Evolutionary conservation across 441 rosid genomes (phyloP).

Genomic region (Adansonia grandidieri): DNA sequence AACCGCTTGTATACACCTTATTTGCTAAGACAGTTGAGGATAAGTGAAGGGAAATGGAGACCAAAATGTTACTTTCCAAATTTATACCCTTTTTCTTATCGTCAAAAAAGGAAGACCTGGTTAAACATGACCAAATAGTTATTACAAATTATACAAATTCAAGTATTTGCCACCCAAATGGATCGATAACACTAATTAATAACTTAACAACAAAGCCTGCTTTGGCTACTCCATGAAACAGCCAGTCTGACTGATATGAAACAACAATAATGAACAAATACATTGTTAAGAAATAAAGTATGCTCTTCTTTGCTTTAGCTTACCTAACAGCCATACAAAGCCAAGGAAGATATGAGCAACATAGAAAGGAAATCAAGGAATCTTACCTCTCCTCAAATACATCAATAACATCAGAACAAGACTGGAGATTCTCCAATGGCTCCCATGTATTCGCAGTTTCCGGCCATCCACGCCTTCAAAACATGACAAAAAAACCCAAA

Average conservation of each 20-base stretch:
- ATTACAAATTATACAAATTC: not conserved
- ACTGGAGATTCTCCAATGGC: constrained; percentile 88
- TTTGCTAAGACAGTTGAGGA: not conserved
- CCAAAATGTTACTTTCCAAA: not conserved
- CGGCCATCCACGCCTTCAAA: constrained; percentile 96
- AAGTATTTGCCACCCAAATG: not conserved
- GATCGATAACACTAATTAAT: not conserved
- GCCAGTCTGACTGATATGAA: not conserved
- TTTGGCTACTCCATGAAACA: not conserved
- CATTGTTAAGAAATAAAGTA: not conserved
- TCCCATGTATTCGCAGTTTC: constrained; percentile 99
- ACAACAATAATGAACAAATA: not conserved
- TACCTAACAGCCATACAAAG: constrained; percentile 23
- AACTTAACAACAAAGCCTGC: not conserved
- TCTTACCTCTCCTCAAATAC: constrained; percentile 89
- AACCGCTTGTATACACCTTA: not conserved
- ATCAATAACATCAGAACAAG: constrained; percentile 89
- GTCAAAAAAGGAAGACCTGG: not conserved
- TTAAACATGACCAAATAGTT: not conserved
- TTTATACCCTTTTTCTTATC: not conserved
- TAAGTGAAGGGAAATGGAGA: not conserved
- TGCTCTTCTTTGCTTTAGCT: not conserved
- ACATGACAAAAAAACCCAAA: constrained; percentile 25
- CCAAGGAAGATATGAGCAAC: not conserved
- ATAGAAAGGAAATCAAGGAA: constrained; percentile 8